A percentile compares a stretch with the other conserved stretches of the same genome.
These are phyloP conservation scores for Corinectria fuckeliana DNA, from an alignment of 2,329 filamentous ascomycete species.

Conservation along the genomic window DNA sequence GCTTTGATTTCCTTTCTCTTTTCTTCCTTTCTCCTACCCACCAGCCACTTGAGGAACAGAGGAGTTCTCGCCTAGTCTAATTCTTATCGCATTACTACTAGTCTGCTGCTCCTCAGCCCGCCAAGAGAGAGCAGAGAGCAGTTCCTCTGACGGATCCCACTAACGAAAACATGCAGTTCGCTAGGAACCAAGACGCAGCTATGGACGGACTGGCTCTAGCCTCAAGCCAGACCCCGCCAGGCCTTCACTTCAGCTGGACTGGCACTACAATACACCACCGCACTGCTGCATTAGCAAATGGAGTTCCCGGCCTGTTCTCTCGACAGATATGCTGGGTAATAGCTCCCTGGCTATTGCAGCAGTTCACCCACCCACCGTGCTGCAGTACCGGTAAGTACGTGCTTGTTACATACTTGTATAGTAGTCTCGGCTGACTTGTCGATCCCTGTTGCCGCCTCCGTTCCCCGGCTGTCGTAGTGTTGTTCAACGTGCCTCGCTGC, in stretches of 20 bases:
- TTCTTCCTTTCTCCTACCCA: background rate
- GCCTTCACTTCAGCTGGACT: slow-evolving; percentile 12
- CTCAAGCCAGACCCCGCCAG: background rate
- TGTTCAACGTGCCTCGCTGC: slow-evolving; percentile 8
- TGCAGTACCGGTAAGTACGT: background rate
- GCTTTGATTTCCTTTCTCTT: slow-evolving; percentile 3
- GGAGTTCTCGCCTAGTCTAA: background rate
- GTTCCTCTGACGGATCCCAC: background rate
- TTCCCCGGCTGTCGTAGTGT: slow-evolving; percentile 1
- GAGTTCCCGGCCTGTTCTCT: background rate
- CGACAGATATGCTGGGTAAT: background rate
- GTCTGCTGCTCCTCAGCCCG: background rate
- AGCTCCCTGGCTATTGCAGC: background rate
- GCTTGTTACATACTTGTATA: background rate
- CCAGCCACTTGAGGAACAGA: background rate
- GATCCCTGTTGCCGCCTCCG: slow-evolving; percentile 2
- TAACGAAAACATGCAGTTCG: slow-evolving; percentile 2
- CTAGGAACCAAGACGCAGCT: slow-evolving; percentile 1
- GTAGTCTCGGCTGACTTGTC: slow-evolving; percentile 3
- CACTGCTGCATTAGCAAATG: background rate
- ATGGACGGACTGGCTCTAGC: background rate
- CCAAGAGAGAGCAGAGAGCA: background rate
- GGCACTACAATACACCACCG: background rate
- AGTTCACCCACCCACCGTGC: background rate
- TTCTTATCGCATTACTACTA: background rate